These are phyloP conservation scores for Miscanthus lutarioriparius DNA, from an alignment of 176 grass and related monocot species.

Conservation along the genomic window DNA sequence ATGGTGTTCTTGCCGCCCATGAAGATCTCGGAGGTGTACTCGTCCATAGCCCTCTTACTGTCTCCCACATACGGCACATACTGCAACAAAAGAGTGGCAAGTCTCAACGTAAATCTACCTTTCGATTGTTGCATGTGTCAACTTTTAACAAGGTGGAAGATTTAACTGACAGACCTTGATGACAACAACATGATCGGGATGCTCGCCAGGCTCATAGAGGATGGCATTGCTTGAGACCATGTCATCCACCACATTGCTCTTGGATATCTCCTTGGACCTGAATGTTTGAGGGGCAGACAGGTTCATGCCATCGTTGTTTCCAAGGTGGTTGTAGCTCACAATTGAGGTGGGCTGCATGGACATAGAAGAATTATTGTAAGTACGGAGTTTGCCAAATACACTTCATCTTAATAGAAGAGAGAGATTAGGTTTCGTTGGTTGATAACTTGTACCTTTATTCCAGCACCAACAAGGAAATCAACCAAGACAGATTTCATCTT, in stretches of 20 bases:
- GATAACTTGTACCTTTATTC: slow-evolving; percentile 69
- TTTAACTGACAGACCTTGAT: slow-evolving; percentile 71
- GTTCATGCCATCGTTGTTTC: slow-evolving; percentile 96
- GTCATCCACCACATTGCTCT: slow-evolving; percentile 97
- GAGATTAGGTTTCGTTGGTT: background rate
- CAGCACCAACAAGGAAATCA: slow-evolving; percentile 96
- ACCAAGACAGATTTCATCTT: slow-evolving; percentile 99
- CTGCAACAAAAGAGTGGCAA: slow-evolving; percentile 39
- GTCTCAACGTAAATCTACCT: background rate
- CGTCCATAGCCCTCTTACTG: slow-evolving; percentile 98
- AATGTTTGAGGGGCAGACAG: slow-evolving; percentile 97
- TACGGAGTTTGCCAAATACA: background rate
- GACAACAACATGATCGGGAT: slow-evolving; percentile 92
- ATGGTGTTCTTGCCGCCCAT: slow-evolving; percentile 94
- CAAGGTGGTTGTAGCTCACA: slow-evolving; percentile 98
- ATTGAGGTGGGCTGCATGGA: slow-evolving; percentile 81
- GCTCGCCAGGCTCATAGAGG: slow-evolving; percentile 88
- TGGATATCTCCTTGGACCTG: slow-evolving; percentile 97
- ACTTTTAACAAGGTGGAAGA: background rate
- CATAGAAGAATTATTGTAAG: background rate
- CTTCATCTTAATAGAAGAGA: background rate
- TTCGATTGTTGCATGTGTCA: background rate
- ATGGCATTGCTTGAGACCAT: slow-evolving; percentile 98
- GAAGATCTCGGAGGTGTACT: slow-evolving; percentile 99
- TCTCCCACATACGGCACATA: slow-evolving; percentile 95